Evolutionary conservation across 2,329 filamentous ascomycete genomes (phyloP), one percentile per base, ranked within the genome.

Genomic region (Fusarium sp.): DNA sequence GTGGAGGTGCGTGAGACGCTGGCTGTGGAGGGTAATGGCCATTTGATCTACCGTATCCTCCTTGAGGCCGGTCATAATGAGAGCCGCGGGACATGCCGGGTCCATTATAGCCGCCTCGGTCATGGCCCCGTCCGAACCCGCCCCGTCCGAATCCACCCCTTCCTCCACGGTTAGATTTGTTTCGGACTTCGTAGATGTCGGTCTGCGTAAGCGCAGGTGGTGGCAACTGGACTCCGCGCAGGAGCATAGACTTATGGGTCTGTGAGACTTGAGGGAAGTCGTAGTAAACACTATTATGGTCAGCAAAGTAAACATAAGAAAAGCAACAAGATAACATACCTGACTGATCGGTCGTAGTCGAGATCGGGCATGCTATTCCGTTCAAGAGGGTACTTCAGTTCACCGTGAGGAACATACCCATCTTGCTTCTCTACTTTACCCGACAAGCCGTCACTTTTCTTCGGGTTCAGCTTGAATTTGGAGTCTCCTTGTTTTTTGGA

Each of bases 191-290:
- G 68, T 94, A 91, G 55, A 95, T 89, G 75, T 98, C 94, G 61
- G 87, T 88, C 34, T 88, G 86, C 59, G 92, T 92, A 2, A 99
- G 87, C 11, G 89, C 91, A 3, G 93, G 89, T 3, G 86, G 81
- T 6, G 92, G 89, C 58, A 94, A 85, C 73, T 91, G 89, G 39
- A 94, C 90, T 14, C 96, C 96, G 4, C 94, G 91, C 36, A 99
- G 85, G 15, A 99, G 87, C 92, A 97, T 97, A 7, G 94, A 98
- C 78, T 98, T 98, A 81, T 99, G 96, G 6, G 89, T 83, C 73
- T 93, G 87, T 11, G 84, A 84, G 19, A 88, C 89, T 40, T 86
- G 84, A 1, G 95, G 94, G 81, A 98, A 92, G 44, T 94, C 89
- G 77, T 97, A 99, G 75, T 92, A 84, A 13, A 98, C 94, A 76